These are phyloP conservation scores for Trichophyton rubrum DNA, from an alignment of 2,329 filamentous ascomycete species.

Conservation along the genomic window DNA sequence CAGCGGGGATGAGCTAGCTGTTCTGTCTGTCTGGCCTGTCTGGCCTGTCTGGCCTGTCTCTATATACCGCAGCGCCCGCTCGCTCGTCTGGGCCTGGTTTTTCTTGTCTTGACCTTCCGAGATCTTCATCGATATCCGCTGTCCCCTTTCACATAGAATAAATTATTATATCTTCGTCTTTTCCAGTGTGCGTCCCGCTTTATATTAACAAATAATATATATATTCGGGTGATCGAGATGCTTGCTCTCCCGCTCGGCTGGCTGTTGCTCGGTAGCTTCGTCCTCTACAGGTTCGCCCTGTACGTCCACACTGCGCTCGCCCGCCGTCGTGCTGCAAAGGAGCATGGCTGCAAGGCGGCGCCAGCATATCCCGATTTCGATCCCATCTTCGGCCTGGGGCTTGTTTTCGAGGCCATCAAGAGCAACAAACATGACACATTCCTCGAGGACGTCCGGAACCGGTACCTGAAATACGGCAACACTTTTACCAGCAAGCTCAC, in stretches of 20 bases:
- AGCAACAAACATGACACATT: slow-evolving; percentile 5
- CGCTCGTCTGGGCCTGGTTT: no score
- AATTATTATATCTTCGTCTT: neutral
- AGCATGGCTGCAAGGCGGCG: slow-evolving; percentile 39
- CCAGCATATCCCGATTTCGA: slow-evolving; percentile 41
- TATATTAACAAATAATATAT: neutral
- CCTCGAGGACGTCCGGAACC: slow-evolving; percentile 9
- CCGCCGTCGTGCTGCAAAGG: slow-evolving; percentile 8
- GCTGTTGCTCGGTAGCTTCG: neutral
- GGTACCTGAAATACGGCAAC: slow-evolving; percentile 11
- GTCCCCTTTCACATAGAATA: no score
- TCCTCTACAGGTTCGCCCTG: slow-evolving; percentile 10
- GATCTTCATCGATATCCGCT: no score
- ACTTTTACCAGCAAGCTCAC: slow-evolving; percentile 9
- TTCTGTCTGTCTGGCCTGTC: no score
- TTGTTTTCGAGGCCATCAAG: slow-evolving; percentile 22
- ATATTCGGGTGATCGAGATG: neutral
- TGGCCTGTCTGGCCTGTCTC: no score
- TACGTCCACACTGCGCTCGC: slow-evolving; percentile 10
- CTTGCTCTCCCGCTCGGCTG: neutral
- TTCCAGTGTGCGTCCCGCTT: no score
- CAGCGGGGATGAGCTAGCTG: no score
- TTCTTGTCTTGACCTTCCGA: no score
- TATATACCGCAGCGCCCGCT: no score
- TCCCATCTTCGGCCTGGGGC: slow-evolving; percentile 42